phyloP scores from a whole-genome alignment of 371 early-diverging fungal genomes.

The Apophysomyces ossiformis region DNA sequence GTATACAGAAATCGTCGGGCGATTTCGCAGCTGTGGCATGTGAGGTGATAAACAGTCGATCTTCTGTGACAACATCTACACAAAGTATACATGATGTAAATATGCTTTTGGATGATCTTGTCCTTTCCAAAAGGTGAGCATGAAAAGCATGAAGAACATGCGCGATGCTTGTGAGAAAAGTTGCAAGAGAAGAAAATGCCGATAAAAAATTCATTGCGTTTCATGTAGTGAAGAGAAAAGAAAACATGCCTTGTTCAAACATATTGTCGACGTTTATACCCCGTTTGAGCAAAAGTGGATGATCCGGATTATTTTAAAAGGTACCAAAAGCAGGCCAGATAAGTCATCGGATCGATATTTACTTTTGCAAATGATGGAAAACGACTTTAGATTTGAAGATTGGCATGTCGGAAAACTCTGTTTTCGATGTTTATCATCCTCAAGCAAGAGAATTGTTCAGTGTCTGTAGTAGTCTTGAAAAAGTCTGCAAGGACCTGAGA shows the following conservation, averaged over 20 bases:
- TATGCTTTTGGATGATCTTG: constrained; percentile 45
- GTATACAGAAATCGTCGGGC: constrained; percentile 37
- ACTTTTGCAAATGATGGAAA: background rate
- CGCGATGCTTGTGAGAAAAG: no score
- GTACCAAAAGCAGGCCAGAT: constrained; percentile 25
- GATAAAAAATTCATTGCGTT: constrained; percentile 11
- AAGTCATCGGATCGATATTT: background rate
- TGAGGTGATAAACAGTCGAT: constrained; percentile 48
- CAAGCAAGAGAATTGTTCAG: constrained; percentile 69
- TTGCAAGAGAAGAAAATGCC: no score
- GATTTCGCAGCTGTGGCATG: constrained; percentile 60
- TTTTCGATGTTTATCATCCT: constrained; percentile 68
- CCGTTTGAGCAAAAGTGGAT: constrained; percentile 78
- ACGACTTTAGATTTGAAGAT: constrained; percentile 63
- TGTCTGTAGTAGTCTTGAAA: constrained; percentile 62
- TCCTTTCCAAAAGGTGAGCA: constrained; percentile 27
- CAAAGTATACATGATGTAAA: constrained; percentile 56
- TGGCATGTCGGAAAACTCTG: constrained; percentile 70
- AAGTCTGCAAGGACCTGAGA: constrained; percentile 55
- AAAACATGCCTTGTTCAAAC: constrained; percentile 49
- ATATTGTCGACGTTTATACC: constrained; percentile 60
- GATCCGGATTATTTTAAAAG: constrained; percentile 73
- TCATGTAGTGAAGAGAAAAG: constrained; percentile 23
- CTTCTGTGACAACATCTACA: constrained; percentile 38
- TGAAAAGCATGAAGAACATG: background rate